Evolutionary conservation across 108 stramenopile genomes (phyloP).

Genomic region (Cyclostephanos tholiformis): DNA sequence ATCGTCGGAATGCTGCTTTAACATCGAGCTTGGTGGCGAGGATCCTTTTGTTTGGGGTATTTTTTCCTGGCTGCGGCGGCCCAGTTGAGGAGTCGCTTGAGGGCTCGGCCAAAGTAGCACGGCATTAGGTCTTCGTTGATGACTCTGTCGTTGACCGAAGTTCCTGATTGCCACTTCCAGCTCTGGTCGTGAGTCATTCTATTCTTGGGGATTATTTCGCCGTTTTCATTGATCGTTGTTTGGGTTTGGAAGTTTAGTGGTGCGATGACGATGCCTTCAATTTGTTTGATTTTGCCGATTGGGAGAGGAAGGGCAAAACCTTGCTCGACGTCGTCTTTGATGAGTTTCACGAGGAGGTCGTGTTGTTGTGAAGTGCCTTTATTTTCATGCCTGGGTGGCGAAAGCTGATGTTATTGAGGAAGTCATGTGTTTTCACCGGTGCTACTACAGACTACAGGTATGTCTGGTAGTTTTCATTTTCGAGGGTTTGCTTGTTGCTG

Average conservation of each 20-base stretch:
- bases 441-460: too few relatives aligned
- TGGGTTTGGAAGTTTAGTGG: slow-evolving; percentile 9
- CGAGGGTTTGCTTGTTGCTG: too few relatives aligned
- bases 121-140: slow-evolving; percentile 2
- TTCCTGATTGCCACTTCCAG: slow-evolving; percentile 7
- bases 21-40: slow-evolving; percentile 9
- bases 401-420: not conserved
- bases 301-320: slow-evolving; percentile 14
- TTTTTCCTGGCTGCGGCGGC: not conserved
- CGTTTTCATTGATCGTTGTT: slow-evolving; percentile 9
- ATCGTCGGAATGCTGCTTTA: slow-evolving; percentile 7
- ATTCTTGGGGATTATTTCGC: slow-evolving; percentile 8
- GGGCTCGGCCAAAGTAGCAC: slow-evolving; percentile 12
- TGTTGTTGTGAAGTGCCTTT: slow-evolving; percentile 13
- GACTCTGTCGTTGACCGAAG: slow-evolving; percentile 18
- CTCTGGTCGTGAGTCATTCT: slow-evolving; percentile 17
- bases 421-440: too few relatives aligned
- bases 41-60: not conserved
- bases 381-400: slow-evolving; percentile 11
- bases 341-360: slow-evolving; percentile 11
- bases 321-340: slow-evolving; percentile 2
- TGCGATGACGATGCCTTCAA: not conserved
- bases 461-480: too few relatives aligned
- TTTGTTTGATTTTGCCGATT: not conserved
- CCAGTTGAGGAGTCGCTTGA: slow-evolving; percentile 9